Conservation (phyloP, 176 grass and related monocot species). For the Saccharum spontaneum region DNA sequence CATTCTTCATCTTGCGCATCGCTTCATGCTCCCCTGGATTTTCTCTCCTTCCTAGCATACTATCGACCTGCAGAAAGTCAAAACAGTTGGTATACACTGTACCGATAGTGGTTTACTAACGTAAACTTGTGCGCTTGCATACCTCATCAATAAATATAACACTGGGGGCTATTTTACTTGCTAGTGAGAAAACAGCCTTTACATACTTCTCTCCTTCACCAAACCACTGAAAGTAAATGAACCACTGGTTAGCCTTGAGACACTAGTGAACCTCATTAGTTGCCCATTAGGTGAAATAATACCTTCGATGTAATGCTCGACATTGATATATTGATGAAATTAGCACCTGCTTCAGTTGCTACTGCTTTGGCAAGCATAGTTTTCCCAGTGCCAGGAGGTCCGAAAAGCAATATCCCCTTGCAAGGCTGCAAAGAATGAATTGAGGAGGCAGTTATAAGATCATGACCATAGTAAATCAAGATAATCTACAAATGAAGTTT, state of each 20-base stretch:
- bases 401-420: constrained; percentile 99
- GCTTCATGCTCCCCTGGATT: constrained; percentile 99
- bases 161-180: constrained; percentile 97
- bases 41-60: constrained; percentile 98
- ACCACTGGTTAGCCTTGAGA: constrained; percentile 29
- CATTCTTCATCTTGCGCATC: constrained; percentile 99
- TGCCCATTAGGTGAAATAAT: constrained; percentile 33
- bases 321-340: constrained; percentile 99
- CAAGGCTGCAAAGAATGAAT: constrained; percentile 75
- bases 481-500: constrained; percentile 16
- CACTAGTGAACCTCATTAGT: neutral
- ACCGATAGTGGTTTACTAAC: constrained; percentile 2
- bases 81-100: constrained; percentile 4
- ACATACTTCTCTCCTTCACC: constrained; percentile 99
- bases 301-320: constrained; percentile 99
- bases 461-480: neutral
- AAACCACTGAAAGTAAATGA: constrained; percentile 81
- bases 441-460: constrained; percentile 22
- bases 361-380: constrained; percentile 99
- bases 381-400: constrained; percentile 99
- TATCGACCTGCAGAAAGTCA: constrained; percentile 71
- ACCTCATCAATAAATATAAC: constrained; percentile 99
- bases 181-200: constrained; percentile 96
- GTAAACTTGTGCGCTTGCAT: constrained; percentile 21
- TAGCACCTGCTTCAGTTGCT: constrained; percentile 96